These are phyloP conservation scores for Cladosporium sp. DNA, from an alignment of 2,329 filamentous ascomycete genomes.

Conservation along the genomic window DNA sequence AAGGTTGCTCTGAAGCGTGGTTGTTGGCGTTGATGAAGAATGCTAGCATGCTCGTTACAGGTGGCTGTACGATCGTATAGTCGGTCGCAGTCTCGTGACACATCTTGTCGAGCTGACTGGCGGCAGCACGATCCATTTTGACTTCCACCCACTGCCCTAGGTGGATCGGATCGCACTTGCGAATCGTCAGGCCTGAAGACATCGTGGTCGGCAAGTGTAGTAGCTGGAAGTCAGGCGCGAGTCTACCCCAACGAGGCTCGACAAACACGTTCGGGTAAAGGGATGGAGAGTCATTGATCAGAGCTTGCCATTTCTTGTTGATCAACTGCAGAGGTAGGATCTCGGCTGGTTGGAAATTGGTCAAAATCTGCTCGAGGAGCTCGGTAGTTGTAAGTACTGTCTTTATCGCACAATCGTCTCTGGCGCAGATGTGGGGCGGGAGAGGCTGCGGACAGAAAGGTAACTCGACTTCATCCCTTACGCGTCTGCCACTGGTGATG, in stretches of 20 bases:
- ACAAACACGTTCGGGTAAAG: conserved; percentile 24
- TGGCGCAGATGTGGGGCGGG: background rate
- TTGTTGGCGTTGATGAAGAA: conserved; percentile 15
- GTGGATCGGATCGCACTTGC: conserved; percentile 18
- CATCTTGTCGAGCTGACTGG: background rate
- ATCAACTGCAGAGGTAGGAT: conserved; percentile 19
- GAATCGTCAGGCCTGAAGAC: conserved; percentile 19
- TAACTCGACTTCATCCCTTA: background rate
- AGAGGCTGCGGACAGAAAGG: background rate
- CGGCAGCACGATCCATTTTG: conserved; percentile 19
- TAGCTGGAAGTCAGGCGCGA: conserved; percentile 20
- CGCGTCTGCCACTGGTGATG: background rate
- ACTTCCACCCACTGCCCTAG: conserved; percentile 25
- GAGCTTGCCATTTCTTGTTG: conserved; percentile 17
- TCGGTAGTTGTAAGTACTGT: conserved; percentile 24
- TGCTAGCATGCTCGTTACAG: conserved; percentile 23
- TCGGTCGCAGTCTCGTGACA: conserved; percentile 1
- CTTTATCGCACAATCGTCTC: conserved; percentile 18
- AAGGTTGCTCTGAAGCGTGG: background rate
- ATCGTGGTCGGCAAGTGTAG: conserved; percentile 19
- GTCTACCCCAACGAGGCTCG: conserved; percentile 20
- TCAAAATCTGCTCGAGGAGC: conserved; percentile 22
- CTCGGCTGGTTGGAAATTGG: conserved; percentile 17
- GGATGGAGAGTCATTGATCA: conserved; percentile 19
- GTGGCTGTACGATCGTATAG: conserved; percentile 24